A percentile compares a stretch with the other conserved stretches of the same genome.
Evolutionary conservation across 2,329 filamentous ascomycete genomes (phyloP).

Genomic region (Arachnopeziza araneosa): DNA sequence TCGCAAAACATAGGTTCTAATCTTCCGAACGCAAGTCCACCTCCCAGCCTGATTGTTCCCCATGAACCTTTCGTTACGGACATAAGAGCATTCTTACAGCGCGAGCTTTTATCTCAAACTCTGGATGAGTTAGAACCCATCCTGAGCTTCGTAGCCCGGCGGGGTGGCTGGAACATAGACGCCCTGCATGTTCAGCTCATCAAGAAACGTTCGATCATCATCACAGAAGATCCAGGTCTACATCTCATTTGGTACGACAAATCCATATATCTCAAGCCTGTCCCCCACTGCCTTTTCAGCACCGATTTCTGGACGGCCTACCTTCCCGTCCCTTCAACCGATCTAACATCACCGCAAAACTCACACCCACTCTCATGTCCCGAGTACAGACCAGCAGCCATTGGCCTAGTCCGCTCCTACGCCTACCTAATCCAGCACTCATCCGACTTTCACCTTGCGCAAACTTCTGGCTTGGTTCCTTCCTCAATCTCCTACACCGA

Average conservation of each 20-base stretch:
- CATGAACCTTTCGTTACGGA: too few species aligned
- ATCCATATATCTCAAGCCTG: slow-evolving; percentile 30
- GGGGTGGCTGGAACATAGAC: too few species aligned
- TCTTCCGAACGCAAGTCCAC: too few species aligned
- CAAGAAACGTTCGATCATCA: slow-evolving; percentile 26
- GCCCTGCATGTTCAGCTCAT: slow-evolving; percentile 19
- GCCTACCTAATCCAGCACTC: slow-evolving; percentile 27
- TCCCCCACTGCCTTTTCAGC: slow-evolving; percentile 27
- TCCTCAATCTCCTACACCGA: not conserved
- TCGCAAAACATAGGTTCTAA: too few species aligned
- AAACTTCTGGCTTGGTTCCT: slow-evolving; percentile 12
- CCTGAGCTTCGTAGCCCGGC: too few species aligned
- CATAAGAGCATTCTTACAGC: too few species aligned
- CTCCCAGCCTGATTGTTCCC: too few species aligned
- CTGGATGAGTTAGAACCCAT: too few species aligned
- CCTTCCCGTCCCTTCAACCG: slow-evolving; percentile 5
- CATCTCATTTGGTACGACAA: slow-evolving; percentile 31
- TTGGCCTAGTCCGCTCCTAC: slow-evolving; percentile 32
- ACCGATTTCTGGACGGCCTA: slow-evolving; percentile 24
- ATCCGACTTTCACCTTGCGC: slow-evolving; percentile 32
- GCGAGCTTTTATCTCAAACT: too few species aligned
- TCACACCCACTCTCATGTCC: not conserved
- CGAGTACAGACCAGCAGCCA: slow-evolving; percentile 2
- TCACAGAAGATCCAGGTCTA: slow-evolving; percentile 32
- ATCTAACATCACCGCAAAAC: not conserved